Base-by-base conservation (phyloP, 2,329 filamentous ascomycete genomes). In the Phialophora expanda region DNA sequence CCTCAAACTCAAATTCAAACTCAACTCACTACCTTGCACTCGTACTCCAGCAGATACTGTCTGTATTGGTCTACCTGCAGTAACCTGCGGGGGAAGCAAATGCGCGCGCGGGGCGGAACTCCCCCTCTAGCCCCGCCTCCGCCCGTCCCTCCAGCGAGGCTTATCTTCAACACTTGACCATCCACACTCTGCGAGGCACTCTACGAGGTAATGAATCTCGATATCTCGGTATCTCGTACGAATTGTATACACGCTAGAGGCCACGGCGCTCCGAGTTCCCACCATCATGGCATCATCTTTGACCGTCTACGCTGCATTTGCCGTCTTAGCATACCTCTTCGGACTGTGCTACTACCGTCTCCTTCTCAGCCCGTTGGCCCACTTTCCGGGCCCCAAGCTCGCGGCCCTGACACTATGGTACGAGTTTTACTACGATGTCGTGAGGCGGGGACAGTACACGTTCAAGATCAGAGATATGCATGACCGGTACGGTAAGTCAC, bases 401-500 rank as follows among this genome's bases (percentile, higher is more conserved):
- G 77, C 77, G 2, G 78, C 78, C 0, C 30, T 74, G 2, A 66
- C 69, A 73, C 73, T 34, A 57, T 68, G 22, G 72, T 71, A 63
- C 62, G 76, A 78, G 51, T 73, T 74, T 38, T 79, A 78, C 54
- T 75, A 74, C 58, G 74, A 80, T 46, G 62, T 78, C 4, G 50
- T 76, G 28, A 58, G 48, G 22, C 54, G 66, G 0, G 78, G 78
- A 0, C 67, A 69, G 12, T 80, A 76, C 54, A 66, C 76, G 7
- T 76, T 72, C 71, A 70, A 77, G 61, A 73, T 79, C 20, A 62
- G 74, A 55, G 67, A 74, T 14, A 71, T 80, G 73, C 77, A 79
- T 65, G 50, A 73, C 6, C 61, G 70, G 65, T 79, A 78, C 48
- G 76, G 77, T 66, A 58, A 24, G 61, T 59, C n/a, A 58, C 14